phyloP scores from a whole-genome alignment of 805 yeast genomes.

The Metschnikowia colocasiae region DNA sequence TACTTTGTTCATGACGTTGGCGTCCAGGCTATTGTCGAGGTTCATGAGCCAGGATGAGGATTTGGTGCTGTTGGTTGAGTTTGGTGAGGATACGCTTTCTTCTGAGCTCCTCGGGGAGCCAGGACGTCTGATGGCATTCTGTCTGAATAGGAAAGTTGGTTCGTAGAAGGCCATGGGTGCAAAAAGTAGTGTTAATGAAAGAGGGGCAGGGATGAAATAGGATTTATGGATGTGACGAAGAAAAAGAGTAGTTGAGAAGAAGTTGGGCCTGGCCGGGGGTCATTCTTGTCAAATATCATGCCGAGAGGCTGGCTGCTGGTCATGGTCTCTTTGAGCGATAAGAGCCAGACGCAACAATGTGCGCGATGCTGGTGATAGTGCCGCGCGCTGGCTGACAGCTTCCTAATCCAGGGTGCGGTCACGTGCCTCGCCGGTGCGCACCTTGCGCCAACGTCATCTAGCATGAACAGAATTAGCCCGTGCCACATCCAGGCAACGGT shows the following conservation, averaged over 20 bases:
- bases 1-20: constrained; percentile 38
- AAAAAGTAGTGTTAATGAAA: neutral
- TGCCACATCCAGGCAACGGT: too few relatives aligned
- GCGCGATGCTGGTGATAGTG: constrained; percentile 5
- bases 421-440: neutral
- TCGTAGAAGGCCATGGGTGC: constrained; percentile 27
- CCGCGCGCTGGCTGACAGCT: constrained; percentile 2
- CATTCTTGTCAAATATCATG: neutral
- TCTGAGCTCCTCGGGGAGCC: neutral
- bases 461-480: neutral
- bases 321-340: neutral
- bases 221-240: neutral
- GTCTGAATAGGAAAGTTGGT: constrained; percentile 41
- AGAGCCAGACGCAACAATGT: neutral
- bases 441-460: neutral
- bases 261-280: neutral
- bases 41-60: constrained; percentile 30
- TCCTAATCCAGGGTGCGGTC: neutral
- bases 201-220: neutral
- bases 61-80: constrained; percentile 5
- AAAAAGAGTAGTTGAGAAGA: neutral
- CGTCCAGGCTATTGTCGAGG: constrained; percentile 24
- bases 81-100: neutral
- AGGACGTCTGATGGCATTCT: constrained; percentile 32
- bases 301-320: constrained; percentile 5